Percentiles rank a stretch among this genome's conserved stretches.
Conservation (phyloP, 805 yeast species). For the Ogataea paradorogensis region DNA sequence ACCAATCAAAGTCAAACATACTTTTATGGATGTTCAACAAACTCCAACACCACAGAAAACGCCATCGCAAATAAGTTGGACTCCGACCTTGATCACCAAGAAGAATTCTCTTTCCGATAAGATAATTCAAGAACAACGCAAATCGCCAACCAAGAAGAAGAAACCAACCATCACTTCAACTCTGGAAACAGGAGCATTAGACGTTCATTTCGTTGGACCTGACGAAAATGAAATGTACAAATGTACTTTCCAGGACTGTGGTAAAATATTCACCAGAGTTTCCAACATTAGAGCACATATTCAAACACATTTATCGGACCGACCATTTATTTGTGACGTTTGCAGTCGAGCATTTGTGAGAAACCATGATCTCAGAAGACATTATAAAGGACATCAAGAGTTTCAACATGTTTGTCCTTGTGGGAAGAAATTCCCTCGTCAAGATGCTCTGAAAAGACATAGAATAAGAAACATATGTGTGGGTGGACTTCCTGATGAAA, state of each 20-base stretch:
- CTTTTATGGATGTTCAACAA: slow-evolving; percentile 18
- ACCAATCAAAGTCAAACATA: slow-evolving; percentile 28
- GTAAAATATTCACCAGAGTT: slow-evolving; percentile 79
- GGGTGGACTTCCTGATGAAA: slow-evolving; percentile 57
- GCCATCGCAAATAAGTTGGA: slow-evolving; percentile 33
- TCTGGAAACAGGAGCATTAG: slow-evolving; percentile 86
- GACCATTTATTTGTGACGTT: slow-evolving; percentile 79
- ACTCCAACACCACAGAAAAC: slow-evolving; percentile 31
- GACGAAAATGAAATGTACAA: slow-evolving; percentile 65
- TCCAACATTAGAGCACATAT: slow-evolving; percentile 94
- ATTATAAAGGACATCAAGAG: slow-evolving; percentile 79
- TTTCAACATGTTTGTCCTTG: slow-evolving; percentile 78
- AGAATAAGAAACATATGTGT: slow-evolving; percentile 72
- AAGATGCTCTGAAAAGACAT: slow-evolving; percentile 85
- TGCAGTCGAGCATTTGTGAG: slow-evolving; percentile 90
- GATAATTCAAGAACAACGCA: slow-evolving; percentile 36
- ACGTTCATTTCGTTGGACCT: slow-evolving; percentile 78
- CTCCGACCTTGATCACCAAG: slow-evolving; percentile 34
- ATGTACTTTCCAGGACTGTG: slow-evolving; percentile 76
- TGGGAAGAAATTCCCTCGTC: slow-evolving; percentile 89
- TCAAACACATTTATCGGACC: slow-evolving; percentile 91
- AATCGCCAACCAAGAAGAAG: slow-evolving; percentile 46
- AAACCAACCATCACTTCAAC: slow-evolving; percentile 58
- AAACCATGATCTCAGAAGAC: slow-evolving; percentile 91
- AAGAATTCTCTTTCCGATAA: slow-evolving; percentile 30